Evolutionary conservation across 768 basidiomycete species (phyloP), one percentile per base, ranked within the genome.

Genomic region (Mycena leptocephala): DNA sequence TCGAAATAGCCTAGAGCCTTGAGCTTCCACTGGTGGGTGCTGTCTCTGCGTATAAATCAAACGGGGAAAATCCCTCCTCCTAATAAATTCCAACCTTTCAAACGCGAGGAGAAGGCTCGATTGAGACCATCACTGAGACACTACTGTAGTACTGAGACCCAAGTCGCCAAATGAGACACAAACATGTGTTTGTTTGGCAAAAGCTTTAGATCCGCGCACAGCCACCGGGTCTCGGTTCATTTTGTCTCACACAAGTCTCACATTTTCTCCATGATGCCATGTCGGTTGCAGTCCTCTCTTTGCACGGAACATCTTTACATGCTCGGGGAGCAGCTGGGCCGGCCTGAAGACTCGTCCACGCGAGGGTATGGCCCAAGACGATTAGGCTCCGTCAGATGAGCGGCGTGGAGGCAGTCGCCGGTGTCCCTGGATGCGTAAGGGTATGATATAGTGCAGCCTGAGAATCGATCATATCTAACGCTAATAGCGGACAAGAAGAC

Each of bases 401-500:
- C 14, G 59, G 66, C 4, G 59, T 48, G 30, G 55, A 58, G 10
- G 28, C 16, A 33, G 56, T 37, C 6, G 46, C 59, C 39, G 30
- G 33, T n/a, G n/a, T 24, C 35, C 70, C 69, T 71, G 26, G 61
- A 65, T 63, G 71, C 37, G 62, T 72, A 53, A 73, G 65, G 53
- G 70, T 53, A 71, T 37, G 58, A 62, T 53, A 63, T 11, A 48
- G 39, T 28, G 35, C 51, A 53, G 33, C 62, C 62, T 67, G 72
- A 66, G 72, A 66, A 67, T 63, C 53, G 56, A 67, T 67, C 64
- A 73, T 41, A 65, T 33, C 41, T 28, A 22, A 41, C 30, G 51
- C 61, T 71, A 71, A 56, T 55, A 32, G 33, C 53, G 48, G 26
- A 43, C 24, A 55, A 41, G 70, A 63, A 71, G 59, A 28, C 68